A percentile compares a stretch with the other conserved stretches of the same genome.
Conservation (phyloP, 139 green algal species). For the Raphidocelis subcapitata region DNA sequence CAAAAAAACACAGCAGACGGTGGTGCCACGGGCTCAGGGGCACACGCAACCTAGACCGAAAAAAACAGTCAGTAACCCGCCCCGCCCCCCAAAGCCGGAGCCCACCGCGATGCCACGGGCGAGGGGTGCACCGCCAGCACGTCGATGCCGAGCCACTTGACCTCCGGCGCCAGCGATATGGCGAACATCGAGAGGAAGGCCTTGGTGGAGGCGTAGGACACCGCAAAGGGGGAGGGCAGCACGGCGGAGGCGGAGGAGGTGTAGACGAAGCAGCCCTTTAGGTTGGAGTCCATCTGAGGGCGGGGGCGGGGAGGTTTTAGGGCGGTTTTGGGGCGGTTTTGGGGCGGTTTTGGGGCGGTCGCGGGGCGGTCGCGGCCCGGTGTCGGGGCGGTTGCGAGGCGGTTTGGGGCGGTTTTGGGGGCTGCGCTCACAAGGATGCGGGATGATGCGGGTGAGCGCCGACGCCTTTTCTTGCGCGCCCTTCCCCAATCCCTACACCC, state of each 20-base stretch:
- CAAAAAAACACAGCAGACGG: too few relatives aligned
- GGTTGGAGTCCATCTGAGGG: slow-evolving; percentile 62
- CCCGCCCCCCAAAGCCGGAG: neutral
- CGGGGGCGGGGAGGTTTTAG: neutral
- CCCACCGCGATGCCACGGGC: slow-evolving; percentile 84
- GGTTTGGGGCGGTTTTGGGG: too few relatives aligned
- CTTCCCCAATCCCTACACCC: too few relatives aligned
- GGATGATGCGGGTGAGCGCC: too few relatives aligned
- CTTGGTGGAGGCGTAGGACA: slow-evolving; percentile 81
- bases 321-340: neutral
- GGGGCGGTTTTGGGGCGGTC: too few relatives aligned
- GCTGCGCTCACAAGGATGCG: too few relatives aligned
- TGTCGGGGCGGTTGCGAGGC: too few relatives aligned
- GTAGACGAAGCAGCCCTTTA: slow-evolving; percentile 88
- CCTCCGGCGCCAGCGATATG: slow-evolving; percentile 53
- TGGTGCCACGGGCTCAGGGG: neutral
- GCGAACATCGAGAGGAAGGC: slow-evolving; percentile 83
- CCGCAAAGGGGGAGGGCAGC: slow-evolving; percentile 86
- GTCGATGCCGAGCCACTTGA: slow-evolving; percentile 88
- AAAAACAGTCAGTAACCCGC: neutral
- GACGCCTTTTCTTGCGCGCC: too few relatives aligned
- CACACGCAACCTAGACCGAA: neutral
- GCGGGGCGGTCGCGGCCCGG: too few relatives aligned
- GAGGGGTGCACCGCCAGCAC: slow-evolving; percentile 94
- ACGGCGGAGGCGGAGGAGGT: slow-evolving; percentile 83